A percentile compares a stretch with the other conserved stretches of the same genome.
phyloP scores from a whole-genome alignment of 768 basidiomycete genomes.

The Hygrocybe punicea region DNA sequence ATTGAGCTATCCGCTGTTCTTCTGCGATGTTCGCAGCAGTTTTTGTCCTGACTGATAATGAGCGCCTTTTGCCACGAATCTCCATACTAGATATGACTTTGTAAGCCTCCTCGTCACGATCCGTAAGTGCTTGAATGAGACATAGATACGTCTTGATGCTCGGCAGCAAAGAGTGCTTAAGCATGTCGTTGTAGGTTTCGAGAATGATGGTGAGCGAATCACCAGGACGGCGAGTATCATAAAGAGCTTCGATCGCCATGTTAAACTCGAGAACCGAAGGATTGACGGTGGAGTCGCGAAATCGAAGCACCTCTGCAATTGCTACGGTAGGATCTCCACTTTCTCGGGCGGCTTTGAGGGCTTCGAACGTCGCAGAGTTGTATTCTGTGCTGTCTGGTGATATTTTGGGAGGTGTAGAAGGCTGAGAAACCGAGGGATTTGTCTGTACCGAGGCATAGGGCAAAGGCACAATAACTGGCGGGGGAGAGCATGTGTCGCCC shows the following conservation, averaged over 20 bases:
- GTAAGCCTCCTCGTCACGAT: conserved; percentile 65
- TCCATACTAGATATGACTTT: conserved; percentile 43
- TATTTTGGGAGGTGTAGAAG: conserved; percentile 8
- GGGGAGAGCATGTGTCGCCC: conserved; percentile 1
- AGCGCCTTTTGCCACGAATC: conserved; percentile 37
- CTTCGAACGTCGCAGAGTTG: conserved; percentile 14
- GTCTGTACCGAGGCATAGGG: conserved; percentile 11
- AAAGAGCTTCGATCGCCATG: conserved; percentile 53
- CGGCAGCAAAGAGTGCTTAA: conserved; percentile 58
- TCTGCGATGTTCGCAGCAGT: conserved; percentile 25
- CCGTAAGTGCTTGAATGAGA: conserved; percentile 59
- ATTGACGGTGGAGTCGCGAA: conserved; percentile 26
- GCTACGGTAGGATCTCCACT: conserved; percentile 25
- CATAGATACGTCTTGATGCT: conserved; percentile 57
- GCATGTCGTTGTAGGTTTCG: conserved; percentile 70
- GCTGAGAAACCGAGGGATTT: conserved; percentile 22
- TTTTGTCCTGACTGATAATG: conserved; percentile 26
- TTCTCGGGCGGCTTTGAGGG: conserved; percentile 27
- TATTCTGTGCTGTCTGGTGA: neutral
- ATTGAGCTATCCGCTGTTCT: conserved; percentile 38
- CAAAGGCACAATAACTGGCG: conserved; percentile 8
- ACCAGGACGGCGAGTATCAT: conserved; percentile 43
- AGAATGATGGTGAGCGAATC: conserved; percentile 56
- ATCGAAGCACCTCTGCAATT: conserved; percentile 35
- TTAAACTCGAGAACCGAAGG: conserved; percentile 59